Conservation (phyloP, 148 eudicot genomes). For the Rhododendron williamsianum region DNA sequence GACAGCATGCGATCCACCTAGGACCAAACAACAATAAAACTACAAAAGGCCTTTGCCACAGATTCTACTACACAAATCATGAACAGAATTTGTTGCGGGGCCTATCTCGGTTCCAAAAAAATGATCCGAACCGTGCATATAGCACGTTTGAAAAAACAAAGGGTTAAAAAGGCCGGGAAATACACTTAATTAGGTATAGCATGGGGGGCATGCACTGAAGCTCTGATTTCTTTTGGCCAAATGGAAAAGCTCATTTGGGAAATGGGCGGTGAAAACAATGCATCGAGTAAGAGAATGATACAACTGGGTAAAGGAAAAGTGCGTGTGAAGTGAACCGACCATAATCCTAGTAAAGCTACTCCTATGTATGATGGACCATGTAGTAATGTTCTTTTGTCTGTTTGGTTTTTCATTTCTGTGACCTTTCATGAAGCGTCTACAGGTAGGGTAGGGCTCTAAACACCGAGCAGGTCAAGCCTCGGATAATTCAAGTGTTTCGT, state of each 20-base stretch:
- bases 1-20: background rate
- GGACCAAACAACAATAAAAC: background rate
- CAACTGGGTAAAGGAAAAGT: background rate
- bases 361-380: background rate
- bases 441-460: background rate
- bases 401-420: background rate
- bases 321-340: background rate
- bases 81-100: background rate
- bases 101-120: no score
- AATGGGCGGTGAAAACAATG: background rate
- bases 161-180: background rate
- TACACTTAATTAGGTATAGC: background rate
- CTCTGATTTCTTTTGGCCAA: background rate
- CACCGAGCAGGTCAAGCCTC: background rate
- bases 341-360: background rate
- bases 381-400: background rate
- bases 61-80: background rate
- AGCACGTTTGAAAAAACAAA: background rate
- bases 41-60: background rate
- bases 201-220: background rate
- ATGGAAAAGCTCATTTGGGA: background rate
- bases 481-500: background rate
- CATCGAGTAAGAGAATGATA: background rate
- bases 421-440: background rate
- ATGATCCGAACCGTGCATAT: no score